Evolutionary conservation across 1,139 yeast genomes (phyloP).

Genomic region (Kurtzmaniella quercitrusa): DNA sequence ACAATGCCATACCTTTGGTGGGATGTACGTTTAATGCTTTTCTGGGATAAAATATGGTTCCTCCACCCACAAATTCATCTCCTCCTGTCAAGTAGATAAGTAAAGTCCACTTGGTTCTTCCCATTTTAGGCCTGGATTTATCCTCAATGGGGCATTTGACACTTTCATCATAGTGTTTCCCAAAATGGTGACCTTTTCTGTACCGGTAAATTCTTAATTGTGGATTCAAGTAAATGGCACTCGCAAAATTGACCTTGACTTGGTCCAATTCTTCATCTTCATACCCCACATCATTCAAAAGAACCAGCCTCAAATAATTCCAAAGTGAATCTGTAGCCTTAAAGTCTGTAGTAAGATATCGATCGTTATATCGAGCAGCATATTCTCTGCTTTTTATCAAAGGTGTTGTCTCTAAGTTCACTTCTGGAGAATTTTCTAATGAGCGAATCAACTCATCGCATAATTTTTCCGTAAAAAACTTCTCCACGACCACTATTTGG

Average conservation of each 20-base stretch:
- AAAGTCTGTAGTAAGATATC: constrained; percentile 40
- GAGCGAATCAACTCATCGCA: constrained; percentile 44
- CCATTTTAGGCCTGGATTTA: constrained; percentile 19
- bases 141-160: constrained; percentile 30
- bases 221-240: constrained; percentile 53
- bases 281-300: constrained; percentile 28
- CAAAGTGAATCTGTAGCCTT: constrained; percentile 41
- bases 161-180: constrained; percentile 61
- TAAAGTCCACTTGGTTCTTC: constrained; percentile 57
- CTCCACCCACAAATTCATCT: constrained; percentile 58
- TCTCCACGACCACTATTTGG: constrained; percentile 47
- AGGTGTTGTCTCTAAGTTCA: constrained; percentile 47
- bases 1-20: constrained; percentile 52
- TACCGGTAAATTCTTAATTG: constrained; percentile 57
- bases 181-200: constrained; percentile 56
- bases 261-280: constrained; percentile 26
- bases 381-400: constrained; percentile 47
- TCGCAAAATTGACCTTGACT: constrained; percentile 23
- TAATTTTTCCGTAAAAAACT: constrained; percentile 39
- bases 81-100: constrained; percentile 57
- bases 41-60: constrained; percentile 50
- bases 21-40: constrained; percentile 42
- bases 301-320: constrained; percentile 33
- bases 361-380: constrained; percentile 59
- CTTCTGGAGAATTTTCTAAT: constrained; percentile 21